Evolutionary conservation across 2,329 filamentous ascomycete species (phyloP).

Genomic region (Hypoxylon sp.): DNA sequence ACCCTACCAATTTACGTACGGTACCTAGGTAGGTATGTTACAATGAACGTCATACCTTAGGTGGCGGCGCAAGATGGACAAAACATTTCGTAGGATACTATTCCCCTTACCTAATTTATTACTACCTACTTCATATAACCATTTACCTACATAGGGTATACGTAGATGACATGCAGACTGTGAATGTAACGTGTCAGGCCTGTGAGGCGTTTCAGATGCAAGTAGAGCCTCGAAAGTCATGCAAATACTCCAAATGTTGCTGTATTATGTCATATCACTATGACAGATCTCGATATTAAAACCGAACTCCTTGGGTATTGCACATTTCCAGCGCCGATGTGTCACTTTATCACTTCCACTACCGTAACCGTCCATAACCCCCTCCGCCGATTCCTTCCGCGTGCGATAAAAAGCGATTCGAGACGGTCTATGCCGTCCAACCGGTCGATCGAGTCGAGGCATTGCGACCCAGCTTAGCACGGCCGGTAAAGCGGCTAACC

Average conservation of each 20-base stretch:
- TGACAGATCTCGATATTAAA: conserved; percentile 19
- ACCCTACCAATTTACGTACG: neutral
- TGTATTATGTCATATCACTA: conserved; percentile 22
- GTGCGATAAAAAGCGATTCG: conserved; percentile 11
- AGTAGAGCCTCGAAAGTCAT: conserved; percentile 16
- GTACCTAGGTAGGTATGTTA: neutral
- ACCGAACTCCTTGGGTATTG: conserved; percentile 20
- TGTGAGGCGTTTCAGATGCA: conserved; percentile 6
- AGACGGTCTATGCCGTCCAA: conserved; percentile 33
- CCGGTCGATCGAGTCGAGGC: conserved; percentile 41
- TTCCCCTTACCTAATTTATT: neutral
- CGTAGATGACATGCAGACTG: neutral
- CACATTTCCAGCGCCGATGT: conserved; percentile 18
- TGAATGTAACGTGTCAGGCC: conserved; percentile 19
- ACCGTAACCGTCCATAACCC: neutral
- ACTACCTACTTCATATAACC: conserved; percentile 2
- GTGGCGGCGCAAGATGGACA: neutral
- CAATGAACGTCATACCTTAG: conserved; percentile 20
- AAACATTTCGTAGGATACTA: neutral
- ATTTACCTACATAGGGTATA: no score
- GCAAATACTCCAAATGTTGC: neutral
- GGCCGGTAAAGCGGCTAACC: conserved; percentile 68
- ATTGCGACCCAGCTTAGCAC: conserved; percentile 60
- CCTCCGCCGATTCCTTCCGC: neutral
- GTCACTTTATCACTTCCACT: conserved; percentile 4